phyloP scores from a whole-genome alignment of 1,284 basidiomycete genomes.

The Jaminaea rosea region DNA sequence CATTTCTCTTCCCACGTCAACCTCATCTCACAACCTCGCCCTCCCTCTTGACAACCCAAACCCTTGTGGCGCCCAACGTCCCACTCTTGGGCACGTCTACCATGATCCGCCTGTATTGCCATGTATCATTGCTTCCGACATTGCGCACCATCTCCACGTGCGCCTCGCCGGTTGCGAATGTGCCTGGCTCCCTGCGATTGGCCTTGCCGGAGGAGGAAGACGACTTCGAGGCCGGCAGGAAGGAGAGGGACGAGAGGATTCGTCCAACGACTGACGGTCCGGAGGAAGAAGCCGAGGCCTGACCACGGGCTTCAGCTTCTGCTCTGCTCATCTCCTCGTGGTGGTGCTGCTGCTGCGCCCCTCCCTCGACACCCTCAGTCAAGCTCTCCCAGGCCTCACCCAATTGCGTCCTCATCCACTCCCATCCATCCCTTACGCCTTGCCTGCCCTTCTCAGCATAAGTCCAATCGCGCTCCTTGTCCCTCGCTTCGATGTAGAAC shows the following conservation, averaged over 20 bases:
- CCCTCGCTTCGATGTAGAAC: no score
- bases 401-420: no score
- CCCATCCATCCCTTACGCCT: no score
- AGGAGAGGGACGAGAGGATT: slow-evolving; percentile 3
- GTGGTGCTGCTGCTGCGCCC: no score
- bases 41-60: slow-evolving; percentile 1
- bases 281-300: no score
- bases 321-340: no score
- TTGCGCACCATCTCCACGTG: slow-evolving; percentile 12
- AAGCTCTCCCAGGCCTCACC: no score
- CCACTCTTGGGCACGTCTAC: background rate
- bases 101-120: background rate
- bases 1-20: no score
- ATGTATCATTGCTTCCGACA: background rate
- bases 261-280: background rate
- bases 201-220: background rate
- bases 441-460: no score
- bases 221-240: background rate
- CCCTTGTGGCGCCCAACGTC: background rate
- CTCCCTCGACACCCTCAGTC: no score
- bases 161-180: background rate
- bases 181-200: background rate
- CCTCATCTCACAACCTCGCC: background rate
- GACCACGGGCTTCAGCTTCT: no score
- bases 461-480: no score